These are phyloP conservation scores for Scortechinia acanthostroma DNA, from an alignment of 2,329 filamentous ascomycete genomes.

Conservation along the genomic window DNA sequence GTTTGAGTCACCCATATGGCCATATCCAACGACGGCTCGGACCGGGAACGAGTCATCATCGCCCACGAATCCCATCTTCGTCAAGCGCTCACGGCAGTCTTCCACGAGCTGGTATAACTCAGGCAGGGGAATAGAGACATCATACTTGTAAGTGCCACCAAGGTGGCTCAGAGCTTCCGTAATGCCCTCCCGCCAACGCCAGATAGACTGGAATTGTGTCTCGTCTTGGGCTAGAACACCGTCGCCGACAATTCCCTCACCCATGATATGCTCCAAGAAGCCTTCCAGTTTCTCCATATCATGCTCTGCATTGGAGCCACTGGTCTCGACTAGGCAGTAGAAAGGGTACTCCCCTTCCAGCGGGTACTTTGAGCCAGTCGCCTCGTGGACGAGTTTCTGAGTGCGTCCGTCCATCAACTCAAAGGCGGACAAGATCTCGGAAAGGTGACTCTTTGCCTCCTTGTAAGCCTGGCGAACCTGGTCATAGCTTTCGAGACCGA, in stretches of 20 bases:
- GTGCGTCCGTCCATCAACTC: constrained; percentile 89
- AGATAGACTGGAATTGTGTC: constrained; percentile 78
- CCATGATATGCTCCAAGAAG: constrained; percentile 89
- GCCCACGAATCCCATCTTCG: constrained; percentile 69
- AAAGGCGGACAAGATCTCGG: constrained; percentile 93
- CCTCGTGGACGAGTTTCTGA: constrained; percentile 69
- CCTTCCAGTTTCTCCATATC: constrained; percentile 83
- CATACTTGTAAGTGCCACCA: constrained; percentile 97
- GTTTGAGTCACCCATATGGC: constrained; percentile 96
- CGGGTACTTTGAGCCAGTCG: constrained; percentile 72
- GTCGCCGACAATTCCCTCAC: constrained; percentile 76
- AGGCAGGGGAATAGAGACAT: constrained; percentile 83
- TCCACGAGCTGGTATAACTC: constrained; percentile 87
- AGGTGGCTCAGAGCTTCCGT: constrained; percentile 82
- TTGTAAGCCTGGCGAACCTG: constrained; percentile 80
- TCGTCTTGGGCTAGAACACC: constrained; percentile 90
- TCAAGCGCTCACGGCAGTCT: constrained; percentile 69
- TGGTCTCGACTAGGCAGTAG: constrained; percentile 95
- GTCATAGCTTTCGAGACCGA: constrained; percentile 84
- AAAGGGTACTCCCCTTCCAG: constrained; percentile 82
- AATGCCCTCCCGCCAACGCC: constrained; percentile 90
- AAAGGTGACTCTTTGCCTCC: constrained; percentile 82
- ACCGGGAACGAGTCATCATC: constrained; percentile 72
- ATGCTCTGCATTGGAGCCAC: constrained; percentile 87
- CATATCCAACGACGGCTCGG: constrained; percentile 86